Evolutionary conservation across 495 filamentous ascomycete genomes (phyloP).

Genomic region (Penicillium parvum): DNA sequence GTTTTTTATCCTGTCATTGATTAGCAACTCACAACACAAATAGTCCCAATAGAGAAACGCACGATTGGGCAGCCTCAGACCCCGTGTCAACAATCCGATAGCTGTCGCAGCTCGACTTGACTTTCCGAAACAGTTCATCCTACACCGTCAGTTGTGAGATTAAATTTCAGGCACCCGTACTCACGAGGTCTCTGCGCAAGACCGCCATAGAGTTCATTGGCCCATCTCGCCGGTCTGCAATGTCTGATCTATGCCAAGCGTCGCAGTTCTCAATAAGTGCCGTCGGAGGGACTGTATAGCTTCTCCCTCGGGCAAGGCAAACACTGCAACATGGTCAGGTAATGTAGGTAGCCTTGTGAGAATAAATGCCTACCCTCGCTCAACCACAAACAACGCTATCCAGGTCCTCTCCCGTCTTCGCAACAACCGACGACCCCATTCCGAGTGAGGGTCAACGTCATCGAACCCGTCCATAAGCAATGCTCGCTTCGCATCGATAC

Average conservation of each 20-base stretch:
- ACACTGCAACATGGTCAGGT: conserved; percentile 39
- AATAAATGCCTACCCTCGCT: conserved; percentile 53
- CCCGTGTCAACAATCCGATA: conserved; percentile 47
- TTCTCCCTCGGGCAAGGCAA: conserved; percentile 63
- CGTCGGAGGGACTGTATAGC: conserved; percentile 61
- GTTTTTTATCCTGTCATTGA: conserved; percentile 46
- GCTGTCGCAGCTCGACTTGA: conserved; percentile 60
- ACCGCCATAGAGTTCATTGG: conserved; percentile 66
- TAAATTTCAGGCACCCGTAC: conserved; percentile 7
- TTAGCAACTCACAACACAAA: conserved; percentile 1
- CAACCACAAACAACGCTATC: conserved; percentile 69
- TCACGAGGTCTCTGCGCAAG: conserved; percentile 60
- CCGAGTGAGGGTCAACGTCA: conserved; percentile 55
- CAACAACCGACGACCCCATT: conserved; percentile 54
- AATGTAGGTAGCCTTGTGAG: neutral
- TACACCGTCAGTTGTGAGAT: conserved; percentile 16
- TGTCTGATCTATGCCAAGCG: conserved; percentile 57
- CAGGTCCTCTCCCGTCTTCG: conserved; percentile 64
- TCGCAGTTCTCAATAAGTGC: conserved; percentile 62
- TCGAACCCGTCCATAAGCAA: conserved; percentile 63
- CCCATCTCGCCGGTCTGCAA: conserved; percentile 63
- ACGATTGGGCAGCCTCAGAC: conserved; percentile 53
- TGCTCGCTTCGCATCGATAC: conserved; percentile 60
- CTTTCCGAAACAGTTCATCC: conserved; percentile 56
- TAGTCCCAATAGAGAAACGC: conserved; percentile 15